These are phyloP conservation scores for Stagonosporopsis vannaccii DNA, from an alignment of 2,329 filamentous ascomycete species.

Conservation along the genomic window DNA sequence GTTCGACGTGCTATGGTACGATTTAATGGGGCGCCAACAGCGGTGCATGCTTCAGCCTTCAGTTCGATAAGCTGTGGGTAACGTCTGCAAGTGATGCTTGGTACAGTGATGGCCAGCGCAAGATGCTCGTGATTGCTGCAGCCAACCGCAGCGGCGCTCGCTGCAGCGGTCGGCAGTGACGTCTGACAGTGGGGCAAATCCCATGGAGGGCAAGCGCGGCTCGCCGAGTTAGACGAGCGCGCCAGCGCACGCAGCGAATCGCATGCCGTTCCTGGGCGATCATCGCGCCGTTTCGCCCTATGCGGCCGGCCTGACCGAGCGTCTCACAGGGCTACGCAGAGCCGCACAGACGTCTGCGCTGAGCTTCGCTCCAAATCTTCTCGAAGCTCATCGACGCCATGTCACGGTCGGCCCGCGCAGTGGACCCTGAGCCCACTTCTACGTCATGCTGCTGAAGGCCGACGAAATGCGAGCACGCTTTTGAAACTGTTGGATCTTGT, in stretches of 20 bases:
- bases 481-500: constrained; percentile 45
- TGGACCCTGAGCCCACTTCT: constrained; percentile 39
- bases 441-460: constrained; percentile 36
- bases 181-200: constrained; percentile 22
- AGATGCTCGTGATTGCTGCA: constrained; percentile 13
- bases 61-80: constrained; percentile 15
- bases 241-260: constrained; percentile 1
- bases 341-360: constrained; percentile 17
- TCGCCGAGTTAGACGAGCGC: constrained; percentile 27
- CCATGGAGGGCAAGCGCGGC: constrained; percentile 22
- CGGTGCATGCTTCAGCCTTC: constrained; percentile 6
- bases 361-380: constrained; percentile 18
- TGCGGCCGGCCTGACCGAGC: constrained; percentile 9
- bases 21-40: constrained; percentile 4
- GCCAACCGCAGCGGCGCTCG: constrained; percentile 15
- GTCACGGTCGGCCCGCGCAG: constrained; percentile 23
- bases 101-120: constrained; percentile 7
- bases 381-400: constrained; percentile 12
- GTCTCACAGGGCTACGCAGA: constrained; percentile 16
- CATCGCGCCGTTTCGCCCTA: constrained; percentile 11
- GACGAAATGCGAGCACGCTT: constrained; percentile 18
- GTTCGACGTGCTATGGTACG: background rate
- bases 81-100: constrained; percentile 12
- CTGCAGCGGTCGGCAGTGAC: constrained; percentile 24
- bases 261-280: constrained; percentile 7